A percentile compares a stretch with the other conserved stretches of the same genome.
These are phyloP conservation scores for Dendrostoma leiphaemia DNA, from an alignment of 2,329 filamentous ascomycete species.

Conservation along the genomic window DNA sequence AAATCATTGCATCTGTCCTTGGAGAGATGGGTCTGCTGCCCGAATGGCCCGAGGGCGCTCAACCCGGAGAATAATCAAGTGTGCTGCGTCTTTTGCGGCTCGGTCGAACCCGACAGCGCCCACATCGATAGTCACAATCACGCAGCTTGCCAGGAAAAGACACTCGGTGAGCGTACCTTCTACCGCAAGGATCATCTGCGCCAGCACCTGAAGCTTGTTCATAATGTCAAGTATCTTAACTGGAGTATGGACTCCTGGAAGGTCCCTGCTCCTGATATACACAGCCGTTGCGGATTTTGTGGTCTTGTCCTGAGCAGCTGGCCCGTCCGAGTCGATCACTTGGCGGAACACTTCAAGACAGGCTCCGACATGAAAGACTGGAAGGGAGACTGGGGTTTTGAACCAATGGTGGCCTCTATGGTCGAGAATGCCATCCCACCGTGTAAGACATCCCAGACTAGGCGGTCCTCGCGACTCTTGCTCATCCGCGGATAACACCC, in stretches of 20 bases:
- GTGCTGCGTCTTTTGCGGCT: slow-evolving; percentile 59
- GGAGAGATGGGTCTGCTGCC: slow-evolving; percentile 64
- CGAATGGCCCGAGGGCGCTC: slow-evolving; percentile 52
- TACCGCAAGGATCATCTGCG: slow-evolving; percentile 67
- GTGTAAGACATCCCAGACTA: slow-evolving; percentile 44
- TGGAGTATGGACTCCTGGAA: slow-evolving; percentile 68
- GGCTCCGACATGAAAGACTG: slow-evolving; percentile 67
- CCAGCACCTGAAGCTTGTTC: slow-evolving; percentile 62
- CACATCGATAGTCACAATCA: slow-evolving; percentile 61
- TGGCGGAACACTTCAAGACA: slow-evolving; percentile 67
- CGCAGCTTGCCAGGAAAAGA: slow-evolving; percentile 65
- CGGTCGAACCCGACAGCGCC: slow-evolving; percentile 51
- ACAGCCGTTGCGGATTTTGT: slow-evolving; percentile 66
- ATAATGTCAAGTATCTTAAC: slow-evolving; percentile 57
- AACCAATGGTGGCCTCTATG: slow-evolving; percentile 57
- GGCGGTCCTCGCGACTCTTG: not conserved
- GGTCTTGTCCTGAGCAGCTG: slow-evolving; percentile 61
- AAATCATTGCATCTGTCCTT: slow-evolving; percentile 65
- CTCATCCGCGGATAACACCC: no score
- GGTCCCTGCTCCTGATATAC: slow-evolving; percentile 57
- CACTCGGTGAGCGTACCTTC: slow-evolving; percentile 59
- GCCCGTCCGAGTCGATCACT: slow-evolving; percentile 58
- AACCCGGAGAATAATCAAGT: slow-evolving; percentile 58
- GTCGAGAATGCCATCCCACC: slow-evolving; percentile 67
- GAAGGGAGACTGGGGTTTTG: slow-evolving; percentile 70